Evolutionary conservation across 495 filamentous ascomycete genomes (phyloP), one percentile per base, ranked within the genome.

Genomic region (Staphylotrichum tortipilum): DNA sequence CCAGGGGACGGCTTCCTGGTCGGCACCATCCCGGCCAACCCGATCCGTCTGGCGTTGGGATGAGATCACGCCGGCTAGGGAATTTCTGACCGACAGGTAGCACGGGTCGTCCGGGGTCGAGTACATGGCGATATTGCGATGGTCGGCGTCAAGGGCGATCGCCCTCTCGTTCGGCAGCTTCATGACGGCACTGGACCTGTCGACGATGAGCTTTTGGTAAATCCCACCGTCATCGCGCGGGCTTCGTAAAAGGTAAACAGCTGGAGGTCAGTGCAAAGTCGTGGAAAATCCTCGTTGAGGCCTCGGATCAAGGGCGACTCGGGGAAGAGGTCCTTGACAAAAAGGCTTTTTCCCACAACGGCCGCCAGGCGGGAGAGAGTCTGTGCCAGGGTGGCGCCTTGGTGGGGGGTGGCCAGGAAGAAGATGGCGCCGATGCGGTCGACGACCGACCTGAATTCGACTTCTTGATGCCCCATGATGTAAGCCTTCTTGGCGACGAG

Each of bases 351-450:
- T 14, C 50, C 45, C 2, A 50, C 29, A 2, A 44, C 12, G 14
- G 48, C 8, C 2, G 39, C 26, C 33, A 48, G 22, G 28, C 47
- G 28, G 2, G 61, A 65, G 11, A 77, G 53, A 0, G 62, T 44
- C 40, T 64, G 42, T 11, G 73, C 76, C 10, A 58, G 56, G 49
- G 72, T 62, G 5, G 72, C 63, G 9, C 75, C 75, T 39, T 72
- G 44, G 49, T 78, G 74, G 9, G 76, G 75, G 5, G 74, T 77
- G 0, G 63, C 71, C 7, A 78, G 53, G 55, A 78, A 79, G 40
- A 66, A 69, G 7, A 78, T 66, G 1, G 62, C 49, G 8, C 61
- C 58, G 31, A 77, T 42, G 31, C 68, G 58, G 19, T 53, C 49
- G 9, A 49, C 54, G 5, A 71, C 23, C 11, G 56, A 36, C 11